phyloP scores from a whole-genome alignment of 169 alveolate species.

The Plasmodium vivax region DNA sequence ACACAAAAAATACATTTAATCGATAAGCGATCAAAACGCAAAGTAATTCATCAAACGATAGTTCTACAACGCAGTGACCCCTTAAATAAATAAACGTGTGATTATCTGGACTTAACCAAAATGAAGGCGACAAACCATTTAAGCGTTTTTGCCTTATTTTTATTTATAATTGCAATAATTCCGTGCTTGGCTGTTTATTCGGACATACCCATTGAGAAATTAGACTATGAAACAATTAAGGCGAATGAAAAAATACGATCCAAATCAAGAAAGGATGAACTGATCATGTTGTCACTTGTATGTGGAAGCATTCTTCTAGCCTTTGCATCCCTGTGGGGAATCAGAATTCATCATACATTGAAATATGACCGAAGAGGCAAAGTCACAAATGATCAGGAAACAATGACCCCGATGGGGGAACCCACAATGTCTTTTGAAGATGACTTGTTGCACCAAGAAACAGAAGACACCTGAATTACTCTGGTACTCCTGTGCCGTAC shows the following conservation, averaged over 20 bases:
- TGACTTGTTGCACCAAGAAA: not conserved
- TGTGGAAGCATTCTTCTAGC: not conserved
- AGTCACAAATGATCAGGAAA: not conserved
- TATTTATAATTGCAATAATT: not conserved
- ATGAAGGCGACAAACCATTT: not conserved
- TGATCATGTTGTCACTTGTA: not conserved
- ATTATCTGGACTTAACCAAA: not conserved
- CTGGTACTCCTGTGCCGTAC: not conserved
- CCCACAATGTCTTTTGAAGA: not conserved
- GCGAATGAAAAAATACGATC: not conserved
- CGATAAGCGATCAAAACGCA: not conserved
- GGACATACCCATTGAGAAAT: not conserved
- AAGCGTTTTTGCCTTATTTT: conserved; percentile 2
- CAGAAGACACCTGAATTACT: not conserved
- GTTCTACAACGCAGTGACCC: not conserved
- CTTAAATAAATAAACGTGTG: not conserved
- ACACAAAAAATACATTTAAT: not conserved
- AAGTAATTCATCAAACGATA: not conserved
- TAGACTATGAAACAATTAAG: conserved; percentile 13
- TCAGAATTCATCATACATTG: not conserved
- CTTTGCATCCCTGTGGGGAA: conserved; percentile 1
- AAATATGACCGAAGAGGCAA: not conserved
- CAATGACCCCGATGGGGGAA: not conserved
- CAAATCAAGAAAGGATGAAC: not conserved
- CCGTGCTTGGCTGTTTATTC: not conserved